Base-by-base conservation (phyloP, 495 filamentous ascomycete species). In the Neurospora sp. region DNA sequence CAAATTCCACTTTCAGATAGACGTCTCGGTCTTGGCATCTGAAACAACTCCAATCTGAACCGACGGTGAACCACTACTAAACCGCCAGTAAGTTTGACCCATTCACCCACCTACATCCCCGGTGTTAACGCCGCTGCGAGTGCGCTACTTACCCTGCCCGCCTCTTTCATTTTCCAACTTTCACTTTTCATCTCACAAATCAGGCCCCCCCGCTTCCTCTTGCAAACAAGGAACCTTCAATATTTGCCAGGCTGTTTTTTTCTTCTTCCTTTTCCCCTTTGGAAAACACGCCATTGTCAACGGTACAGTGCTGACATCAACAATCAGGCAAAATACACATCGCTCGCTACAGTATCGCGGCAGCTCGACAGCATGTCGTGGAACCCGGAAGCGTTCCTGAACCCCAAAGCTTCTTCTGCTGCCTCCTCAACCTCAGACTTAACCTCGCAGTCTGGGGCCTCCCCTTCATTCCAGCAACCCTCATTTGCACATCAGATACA, bases 311-410 rank as follows among this genome's bases (percentile, higher is more conserved):
- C 70, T 44, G 31, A 59, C 31, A 31, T 5, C 27, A 61, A 44
- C n/a, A 38, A n/a, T 16, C 40, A 44, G n/a, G 35, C 44, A 35
- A 12, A 65, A 65, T 22, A 71, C 14, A 71, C n/a, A 71, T 27
- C 22, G 7, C 6, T 44, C 61, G 72, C 42, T 65, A 44, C 44
- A 69, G 41, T 40, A 39, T 68, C 71, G 47, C 39, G 53, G 35
- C 68, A 75, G 61, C n/a, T 27, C 18, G 59, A 27, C 71, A 70
- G 45, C 70, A 78, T 80, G 79, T 71, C 74, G 73, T 79, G 79
- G 79, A 71, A 73, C 68, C 73, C 77, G n/a, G 65, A 69, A 16
- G 70, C 73, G 20, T 71, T 80, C 42, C 73, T 81, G 59, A 77
- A 81, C 73, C 79, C 79, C 37, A 76, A 74, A 72, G 73, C 69